phyloP scores from a whole-genome alignment of 345 rosid species.

The Atalantia buxifolia region DNA sequence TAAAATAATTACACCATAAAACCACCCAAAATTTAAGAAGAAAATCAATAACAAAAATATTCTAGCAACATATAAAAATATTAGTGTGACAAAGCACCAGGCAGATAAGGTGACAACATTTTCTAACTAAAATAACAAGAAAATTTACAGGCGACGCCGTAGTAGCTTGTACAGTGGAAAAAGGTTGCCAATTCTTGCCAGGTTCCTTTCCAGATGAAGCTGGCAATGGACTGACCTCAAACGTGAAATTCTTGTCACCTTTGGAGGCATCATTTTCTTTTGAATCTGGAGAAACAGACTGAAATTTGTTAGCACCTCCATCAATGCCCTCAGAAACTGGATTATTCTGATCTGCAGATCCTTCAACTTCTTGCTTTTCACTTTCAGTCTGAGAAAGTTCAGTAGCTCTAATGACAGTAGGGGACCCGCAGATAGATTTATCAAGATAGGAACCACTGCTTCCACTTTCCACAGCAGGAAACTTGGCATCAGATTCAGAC shows the following conservation, averaged over 20 bases:
- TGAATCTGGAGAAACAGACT: conserved; percentile 27
- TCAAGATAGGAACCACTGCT: conserved; percentile 31
- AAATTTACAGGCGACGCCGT: conserved; percentile 42
- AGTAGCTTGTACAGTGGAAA: conserved; percentile 30
- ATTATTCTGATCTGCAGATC: conserved; percentile 29
- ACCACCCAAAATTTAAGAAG: neutral
- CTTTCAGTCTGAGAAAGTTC: conserved; percentile 39
- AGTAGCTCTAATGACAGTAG: conserved; percentile 32
- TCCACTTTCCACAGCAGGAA: conserved; percentile 31
- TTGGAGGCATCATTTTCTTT: conserved; percentile 39
- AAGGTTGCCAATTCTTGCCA: conserved; percentile 39
- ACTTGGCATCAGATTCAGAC: conserved; percentile 32
- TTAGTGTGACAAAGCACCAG: neutral
- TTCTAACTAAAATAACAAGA: neutral
- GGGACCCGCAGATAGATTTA: conserved; percentile 39
- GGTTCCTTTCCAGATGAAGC: conserved; percentile 30
- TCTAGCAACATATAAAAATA: neutral
- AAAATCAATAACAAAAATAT: neutral
- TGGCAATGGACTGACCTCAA: conserved; percentile 38
- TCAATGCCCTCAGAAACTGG: conserved; percentile 24
- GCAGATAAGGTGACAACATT: neutral
- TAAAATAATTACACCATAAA: neutral
- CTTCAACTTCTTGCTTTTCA: conserved; percentile 32
- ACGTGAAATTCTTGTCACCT: conserved; percentile 50
- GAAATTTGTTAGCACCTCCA: conserved; percentile 17